A percentile compares a stretch with the other conserved stretches of the same genome.
phyloP scores from a whole-genome alignment of 1,284 basidiomycete species.

The Tilletiaria anomala region DNA sequence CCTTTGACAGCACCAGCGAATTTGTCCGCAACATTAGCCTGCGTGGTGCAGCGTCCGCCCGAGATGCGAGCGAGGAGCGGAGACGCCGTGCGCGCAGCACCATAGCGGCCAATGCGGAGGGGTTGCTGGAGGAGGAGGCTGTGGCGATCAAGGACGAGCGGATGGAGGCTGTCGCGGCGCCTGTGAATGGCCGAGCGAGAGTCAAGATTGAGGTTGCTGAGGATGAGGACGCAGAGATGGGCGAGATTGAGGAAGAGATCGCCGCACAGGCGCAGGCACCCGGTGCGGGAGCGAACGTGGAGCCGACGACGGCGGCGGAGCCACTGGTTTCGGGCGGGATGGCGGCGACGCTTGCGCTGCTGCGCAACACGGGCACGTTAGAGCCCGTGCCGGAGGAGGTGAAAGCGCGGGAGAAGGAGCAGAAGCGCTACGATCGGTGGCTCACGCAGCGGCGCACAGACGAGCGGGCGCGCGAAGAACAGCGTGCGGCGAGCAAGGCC shows the following conservation, averaged over 20 bases:
- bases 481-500: constrained; percentile 45
- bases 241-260: not conserved
- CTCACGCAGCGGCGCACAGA: constrained; percentile 65
- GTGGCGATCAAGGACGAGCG: not conserved
- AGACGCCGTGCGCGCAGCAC: too few relatives aligned
- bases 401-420: constrained; percentile 62
- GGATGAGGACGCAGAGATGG: not conserved
- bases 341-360: constrained; percentile 70
- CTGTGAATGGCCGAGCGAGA: not conserved
- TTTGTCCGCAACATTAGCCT: constrained; percentile 75
- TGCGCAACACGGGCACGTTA: constrained; percentile 82
- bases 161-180: not conserved
- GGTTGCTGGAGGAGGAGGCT: not conserved
- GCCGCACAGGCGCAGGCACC: not conserved
- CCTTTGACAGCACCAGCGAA: constrained; percentile 92
- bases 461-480: constrained; percentile 57
- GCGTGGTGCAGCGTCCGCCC: too few relatives aligned
- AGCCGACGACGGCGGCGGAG: constrained; percentile 4
- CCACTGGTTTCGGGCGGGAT: constrained; percentile 47
- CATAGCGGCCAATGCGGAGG: too few relatives aligned
- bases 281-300: not conserved
- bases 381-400: constrained; percentile 54
- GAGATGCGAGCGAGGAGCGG: too few relatives aligned
- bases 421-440: constrained; percentile 79
- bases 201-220: not conserved